These are phyloP conservation scores for Talaromyces sp. DNA, from an alignment of 2,329 filamentous ascomycete species.

Conservation along the genomic window DNA sequence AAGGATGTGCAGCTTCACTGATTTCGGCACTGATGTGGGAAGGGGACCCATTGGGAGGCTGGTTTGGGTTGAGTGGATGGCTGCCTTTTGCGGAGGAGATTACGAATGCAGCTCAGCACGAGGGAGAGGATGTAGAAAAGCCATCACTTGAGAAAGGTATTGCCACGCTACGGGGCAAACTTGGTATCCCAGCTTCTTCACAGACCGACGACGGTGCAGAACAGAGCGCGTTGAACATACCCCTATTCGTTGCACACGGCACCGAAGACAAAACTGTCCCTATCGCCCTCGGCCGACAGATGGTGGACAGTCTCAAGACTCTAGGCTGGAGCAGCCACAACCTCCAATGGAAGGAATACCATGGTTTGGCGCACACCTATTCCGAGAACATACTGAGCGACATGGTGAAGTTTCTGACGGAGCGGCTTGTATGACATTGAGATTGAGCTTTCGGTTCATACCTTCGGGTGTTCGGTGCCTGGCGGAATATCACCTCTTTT, in stretches of 20 bases:
- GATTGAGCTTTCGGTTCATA: neutral
- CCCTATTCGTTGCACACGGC: constrained; percentile 11
- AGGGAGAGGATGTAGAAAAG: neutral
- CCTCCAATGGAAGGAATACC: constrained; percentile 1
- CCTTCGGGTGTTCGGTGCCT: neutral
- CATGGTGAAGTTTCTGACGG: constrained; percentile 8
- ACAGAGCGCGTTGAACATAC: constrained; percentile 1
- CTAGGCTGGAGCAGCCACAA: neutral
- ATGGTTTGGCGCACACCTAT: neutral
- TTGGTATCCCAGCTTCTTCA: neutral
- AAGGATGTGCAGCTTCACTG: constrained; percentile 52
- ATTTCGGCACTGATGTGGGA: constrained; percentile 46
- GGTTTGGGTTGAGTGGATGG: constrained; percentile 13
- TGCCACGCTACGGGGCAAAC: neutral
- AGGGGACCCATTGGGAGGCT: constrained; percentile 19
- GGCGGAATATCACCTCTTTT: neutral
- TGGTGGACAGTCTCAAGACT: neutral
- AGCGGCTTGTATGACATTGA: constrained; percentile 9
- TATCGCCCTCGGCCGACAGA: constrained; percentile 1
- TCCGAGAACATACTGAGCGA: constrained; percentile 11
- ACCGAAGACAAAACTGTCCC: constrained; percentile 4
- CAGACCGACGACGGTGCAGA: neutral
- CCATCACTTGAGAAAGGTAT: neutral
- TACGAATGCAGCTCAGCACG: neutral
- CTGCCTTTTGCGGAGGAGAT: constrained; percentile 10